Base-by-base conservation (phyloP, 2,329 filamentous ascomycete species). In the Fusarium siculi region DNA sequence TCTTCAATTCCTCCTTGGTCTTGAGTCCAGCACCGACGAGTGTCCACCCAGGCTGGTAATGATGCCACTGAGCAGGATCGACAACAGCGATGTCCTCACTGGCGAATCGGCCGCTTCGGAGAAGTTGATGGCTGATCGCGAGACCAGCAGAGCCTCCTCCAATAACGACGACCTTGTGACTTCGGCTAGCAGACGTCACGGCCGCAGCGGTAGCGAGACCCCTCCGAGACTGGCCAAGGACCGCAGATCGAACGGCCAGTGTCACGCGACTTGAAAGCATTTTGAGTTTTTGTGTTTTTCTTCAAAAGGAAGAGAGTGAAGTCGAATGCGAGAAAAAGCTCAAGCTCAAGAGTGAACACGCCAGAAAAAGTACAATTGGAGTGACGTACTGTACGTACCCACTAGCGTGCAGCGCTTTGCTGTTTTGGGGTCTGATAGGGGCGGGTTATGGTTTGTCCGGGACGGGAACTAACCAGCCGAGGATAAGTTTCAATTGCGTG, bases 1-100 rank as follows among this genome's bases (percentile, higher is more conserved):
- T 80, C 52, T 86, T 85, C 63, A 92, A 81, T 30, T 91, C 86
- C 70, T 91, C 83, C 77, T 90, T 90, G 52, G 83, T 86, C 80
- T 92, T 92, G 43, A 93, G 84, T 7, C 91, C 91, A 43, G 88
- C 90, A 47, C 90, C 91, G 5, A 92, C 91, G 2, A 93, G 84
- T 4, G 91, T 93, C 90, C 90, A 93, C 60, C 91, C 91, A 2
- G 91, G 90, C 79, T 93, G 91, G 78, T 92, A 93, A 81, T 93
- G 85, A 77, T 93, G 90, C 84, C 86, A 90, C 72, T 82, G 78
- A 2, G 90, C 85, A 0, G 91, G 91, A 71, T 93, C 91, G 47
- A 93, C 81, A 32, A 93, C 76, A 34, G 91, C 90, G 68, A 93
- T 91, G 67, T 93, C 91, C 37, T 89, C 84, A 47, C 85, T 81